Base-by-base conservation (phyloP, 208 protist species). In the Leptomonas pyrrhocoris region DNA sequence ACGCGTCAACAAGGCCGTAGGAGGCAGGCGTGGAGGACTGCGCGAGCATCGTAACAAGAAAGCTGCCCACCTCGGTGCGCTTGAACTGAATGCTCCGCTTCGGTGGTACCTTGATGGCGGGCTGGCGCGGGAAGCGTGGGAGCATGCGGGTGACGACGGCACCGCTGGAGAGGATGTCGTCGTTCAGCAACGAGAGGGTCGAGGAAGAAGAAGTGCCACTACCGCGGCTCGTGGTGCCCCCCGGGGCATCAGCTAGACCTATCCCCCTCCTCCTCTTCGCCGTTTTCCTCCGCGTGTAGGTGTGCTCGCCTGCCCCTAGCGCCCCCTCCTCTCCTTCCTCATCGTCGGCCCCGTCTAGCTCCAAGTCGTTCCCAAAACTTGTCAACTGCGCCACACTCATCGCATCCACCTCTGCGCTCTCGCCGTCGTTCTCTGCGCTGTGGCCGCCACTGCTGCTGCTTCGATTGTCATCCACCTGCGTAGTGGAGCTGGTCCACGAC, bases 81-180 rank as follows among this genome's bases (percentile, higher is more conserved):
- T 93, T 93, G 28, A 96, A 74, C 38, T 84, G 83, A 36, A 77
- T 74, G 43, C 77, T 80, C 53, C 85, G 81, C 49, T 49, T 57
- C 31, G 89, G 89, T 63, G 86, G 38, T 13, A 88, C 68, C 68
- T 84, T 80, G 34, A 92, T 71, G 23, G 82, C 68, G 1, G 85
- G 87, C 77, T 94, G 89, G 46, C 91, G 90, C 18, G 89, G 86
- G 64, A 96, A 94, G 46, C 85, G 83, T 15, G 77, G 81, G 45
- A 76, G 81, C 50, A 88, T 80, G 42, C 77, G 77, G 2, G 78
- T 79, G 36, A 92, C 73, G 12, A 88, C 83, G n/a, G 83, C 77
- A 40, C 84, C 80, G 76, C 88, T 96, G 40, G 91, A 93, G 19
- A 79, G 75, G 45, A 94, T 68, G 25, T 84, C 74, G 45, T 89